Evolutionary conservation across 495 filamentous ascomycete genomes (phyloP).

Genomic region (Astrocystis sublimbata): DNA sequence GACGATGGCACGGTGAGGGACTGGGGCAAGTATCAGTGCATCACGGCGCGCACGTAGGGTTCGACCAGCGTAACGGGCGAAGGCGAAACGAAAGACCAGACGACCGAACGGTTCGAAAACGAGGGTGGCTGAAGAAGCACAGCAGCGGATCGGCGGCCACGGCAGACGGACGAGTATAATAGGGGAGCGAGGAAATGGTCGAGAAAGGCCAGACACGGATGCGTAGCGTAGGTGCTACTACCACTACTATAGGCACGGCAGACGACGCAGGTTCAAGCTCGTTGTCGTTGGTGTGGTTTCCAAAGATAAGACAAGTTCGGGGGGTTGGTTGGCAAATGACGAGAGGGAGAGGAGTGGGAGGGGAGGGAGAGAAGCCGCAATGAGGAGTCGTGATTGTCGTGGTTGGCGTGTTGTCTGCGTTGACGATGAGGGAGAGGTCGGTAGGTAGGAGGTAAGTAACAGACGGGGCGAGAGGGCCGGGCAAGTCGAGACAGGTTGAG

Average conservation of each 20-base stretch:
- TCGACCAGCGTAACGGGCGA: slow-evolving; percentile 20
- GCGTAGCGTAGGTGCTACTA: not conserved
- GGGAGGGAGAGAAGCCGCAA: slow-evolving; percentile 14
- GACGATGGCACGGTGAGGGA: not conserved
- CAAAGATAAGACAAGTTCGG: slow-evolving; percentile 14
- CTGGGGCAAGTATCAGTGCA: slow-evolving; percentile 20
- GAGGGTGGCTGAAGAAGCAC: slow-evolving; percentile 34
- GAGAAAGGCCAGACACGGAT: slow-evolving; percentile 20
- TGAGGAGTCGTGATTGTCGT: slow-evolving; percentile 20
- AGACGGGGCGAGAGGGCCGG: slow-evolving; percentile 1
- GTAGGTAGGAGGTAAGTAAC: slow-evolving; percentile 14
- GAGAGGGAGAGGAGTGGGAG: no score
- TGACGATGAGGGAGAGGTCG: no score
- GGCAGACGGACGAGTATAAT: slow-evolving; percentile 30
- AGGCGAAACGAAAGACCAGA: slow-evolving; percentile 27
- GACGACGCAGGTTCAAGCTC: no score
- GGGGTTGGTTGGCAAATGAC: not conserved
- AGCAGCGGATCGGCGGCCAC: slow-evolving; percentile 31
- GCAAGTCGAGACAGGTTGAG: slow-evolving; percentile 14
- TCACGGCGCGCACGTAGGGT: slow-evolving; percentile 24
- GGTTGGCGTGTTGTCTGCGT: no score
- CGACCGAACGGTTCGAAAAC: slow-evolving; percentile 35
- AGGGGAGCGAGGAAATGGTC: slow-evolving; percentile 35
- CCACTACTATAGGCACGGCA: no score
- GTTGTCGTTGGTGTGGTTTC: slow-evolving; percentile 10